Evolutionary conservation across 352 stramenopile species (phyloP).

Genomic region (Globisporangium camurandrum): DNA sequence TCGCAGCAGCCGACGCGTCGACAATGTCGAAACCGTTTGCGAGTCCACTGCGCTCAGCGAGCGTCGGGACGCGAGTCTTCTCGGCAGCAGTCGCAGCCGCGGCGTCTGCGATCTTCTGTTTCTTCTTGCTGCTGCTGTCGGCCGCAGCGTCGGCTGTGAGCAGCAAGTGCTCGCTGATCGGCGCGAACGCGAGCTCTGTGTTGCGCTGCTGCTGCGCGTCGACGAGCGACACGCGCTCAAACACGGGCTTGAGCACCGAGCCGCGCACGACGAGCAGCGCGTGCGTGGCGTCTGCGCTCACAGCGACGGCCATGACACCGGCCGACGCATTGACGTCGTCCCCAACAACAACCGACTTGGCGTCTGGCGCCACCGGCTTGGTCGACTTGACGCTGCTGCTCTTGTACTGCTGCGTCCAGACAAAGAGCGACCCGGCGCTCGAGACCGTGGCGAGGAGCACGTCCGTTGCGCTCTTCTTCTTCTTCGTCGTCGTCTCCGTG

Average conservation of each 20-base stretch:
- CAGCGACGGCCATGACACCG: constrained; percentile 37
- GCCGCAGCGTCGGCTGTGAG: constrained; percentile 34
- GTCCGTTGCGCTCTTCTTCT: constrained; percentile 70
- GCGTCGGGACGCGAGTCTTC: constrained; percentile 61
- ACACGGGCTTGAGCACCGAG: constrained; percentile 68
- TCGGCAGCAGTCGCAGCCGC: constrained; percentile 33
- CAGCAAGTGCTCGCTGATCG: constrained; percentile 62
- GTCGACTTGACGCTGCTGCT: constrained; percentile 29
- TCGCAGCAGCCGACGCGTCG: constrained; percentile 39
- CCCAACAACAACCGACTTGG: constrained; percentile 24
- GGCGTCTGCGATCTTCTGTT: constrained; percentile 21
- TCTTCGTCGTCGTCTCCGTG: constrained; percentile 41
- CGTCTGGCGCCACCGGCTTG: constrained; percentile 54
- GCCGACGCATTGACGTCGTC: constrained; percentile 23
- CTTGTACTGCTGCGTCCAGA: constrained; percentile 72
- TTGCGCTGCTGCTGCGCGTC: constrained; percentile 61
- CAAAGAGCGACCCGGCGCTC: constrained; percentile 50
- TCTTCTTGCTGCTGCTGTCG: constrained; percentile 52
- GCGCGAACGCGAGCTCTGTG: constrained; percentile 37
- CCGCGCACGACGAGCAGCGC: constrained; percentile 63
- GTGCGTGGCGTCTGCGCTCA: constrained; percentile 16
- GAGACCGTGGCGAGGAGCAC: constrained; percentile 55
- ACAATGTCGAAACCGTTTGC: constrained; percentile 48
- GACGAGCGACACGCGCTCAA: constrained; percentile 54
- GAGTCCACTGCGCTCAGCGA: constrained; percentile 58